These are phyloP conservation scores for Cokeromyces recurvatus DNA, from an alignment of 371 early-diverging fungal species.

Conservation along the genomic window DNA sequence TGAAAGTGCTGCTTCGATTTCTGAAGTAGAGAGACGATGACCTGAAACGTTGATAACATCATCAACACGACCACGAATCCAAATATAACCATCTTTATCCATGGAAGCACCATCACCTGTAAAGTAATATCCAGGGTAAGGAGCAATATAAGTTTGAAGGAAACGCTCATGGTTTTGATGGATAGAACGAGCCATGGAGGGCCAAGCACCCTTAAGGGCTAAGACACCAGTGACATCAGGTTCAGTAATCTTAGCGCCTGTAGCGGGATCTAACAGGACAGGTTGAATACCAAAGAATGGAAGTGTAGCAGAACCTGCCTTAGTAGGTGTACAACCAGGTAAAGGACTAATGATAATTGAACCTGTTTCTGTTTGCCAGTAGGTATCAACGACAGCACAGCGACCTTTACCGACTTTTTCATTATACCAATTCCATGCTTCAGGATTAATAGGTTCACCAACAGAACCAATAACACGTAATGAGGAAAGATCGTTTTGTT, in stretches of 20 bases:
- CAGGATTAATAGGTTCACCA: conserved; percentile 97
- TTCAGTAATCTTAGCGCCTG: conserved; percentile 67
- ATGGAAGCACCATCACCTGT: conserved; percentile 87
- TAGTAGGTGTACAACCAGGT: conserved; percentile 78
- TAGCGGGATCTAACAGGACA: conserved; percentile 73
- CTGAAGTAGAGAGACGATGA: conserved; percentile 93
- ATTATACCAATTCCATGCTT: conserved; percentile 96
- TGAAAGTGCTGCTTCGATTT: conserved; percentile 87
- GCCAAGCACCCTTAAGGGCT: conserved; percentile 84
- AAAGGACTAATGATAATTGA: conserved; percentile 89
- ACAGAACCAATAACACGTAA: conserved; percentile 92
- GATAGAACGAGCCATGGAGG: conserved; percentile 93
- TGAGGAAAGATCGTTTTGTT: conserved; percentile 65
- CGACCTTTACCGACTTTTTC: conserved; percentile 79
- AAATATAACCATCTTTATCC: conserved; percentile 91
- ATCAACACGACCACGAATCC: conserved; percentile 92
- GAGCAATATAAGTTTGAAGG: conserved; percentile 81
- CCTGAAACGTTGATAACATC: conserved; percentile 98
- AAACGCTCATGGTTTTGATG: conserved; percentile 86
- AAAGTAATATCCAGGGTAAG: conserved; percentile 86
- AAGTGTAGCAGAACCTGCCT: conserved; percentile 92
- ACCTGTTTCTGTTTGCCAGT: conserved; percentile 96
- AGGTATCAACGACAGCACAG: conserved; percentile 93
- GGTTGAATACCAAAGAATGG: conserved; percentile 96
- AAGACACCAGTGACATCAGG: conserved; percentile 85